These are phyloP conservation scores for Alternaria gansuensis DNA, from an alignment of 2,329 filamentous ascomycete species.

Conservation along the genomic window DNA sequence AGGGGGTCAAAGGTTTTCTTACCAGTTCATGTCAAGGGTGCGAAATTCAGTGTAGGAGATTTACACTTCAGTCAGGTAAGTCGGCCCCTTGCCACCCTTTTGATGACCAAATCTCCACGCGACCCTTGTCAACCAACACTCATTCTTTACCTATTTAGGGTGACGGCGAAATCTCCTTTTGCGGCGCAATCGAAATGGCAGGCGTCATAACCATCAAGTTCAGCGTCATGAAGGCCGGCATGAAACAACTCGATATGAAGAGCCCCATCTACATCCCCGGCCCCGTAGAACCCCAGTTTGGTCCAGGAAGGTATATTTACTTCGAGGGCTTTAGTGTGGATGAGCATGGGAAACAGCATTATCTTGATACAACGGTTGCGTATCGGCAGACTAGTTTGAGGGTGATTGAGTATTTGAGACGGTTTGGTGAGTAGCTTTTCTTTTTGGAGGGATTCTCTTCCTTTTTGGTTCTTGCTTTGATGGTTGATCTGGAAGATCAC, in stretches of 20 bases:
- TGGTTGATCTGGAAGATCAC: too few species aligned
- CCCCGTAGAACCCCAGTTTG: slow-evolving; percentile 87
- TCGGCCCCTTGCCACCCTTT: neutral
- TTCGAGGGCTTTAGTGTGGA: slow-evolving; percentile 94
- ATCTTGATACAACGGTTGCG: slow-evolving; percentile 84
- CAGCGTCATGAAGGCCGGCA: slow-evolving; percentile 82
- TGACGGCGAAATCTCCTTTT: slow-evolving; percentile 86
- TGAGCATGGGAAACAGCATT: slow-evolving; percentile 87
- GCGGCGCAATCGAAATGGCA: slow-evolving; percentile 87
- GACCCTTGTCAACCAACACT: neutral
- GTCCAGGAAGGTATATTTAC: slow-evolving; percentile 80
- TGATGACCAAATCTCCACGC: neutral
- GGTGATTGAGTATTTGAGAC: slow-evolving; percentile 79
- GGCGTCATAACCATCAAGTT: slow-evolving; percentile 91
- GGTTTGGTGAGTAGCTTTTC: slow-evolving; percentile 67
- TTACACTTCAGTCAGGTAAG: slow-evolving; percentile 76
- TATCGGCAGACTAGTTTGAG: slow-evolving; percentile 83
- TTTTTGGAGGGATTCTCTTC: neutral
- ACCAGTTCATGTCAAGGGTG: slow-evolving; percentile 84
- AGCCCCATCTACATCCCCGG: slow-evolving; percentile 86
- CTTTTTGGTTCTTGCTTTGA: neutral
- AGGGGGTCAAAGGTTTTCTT: slow-evolving; percentile 84
- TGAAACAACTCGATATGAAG: slow-evolving; percentile 77
- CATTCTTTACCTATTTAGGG: slow-evolving; percentile 56
- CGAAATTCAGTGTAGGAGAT: slow-evolving; percentile 90